phyloP scores from a whole-genome alignment of 495 filamentous ascomycete genomes.

The Hyaloscypha hepaticicola region DNA sequence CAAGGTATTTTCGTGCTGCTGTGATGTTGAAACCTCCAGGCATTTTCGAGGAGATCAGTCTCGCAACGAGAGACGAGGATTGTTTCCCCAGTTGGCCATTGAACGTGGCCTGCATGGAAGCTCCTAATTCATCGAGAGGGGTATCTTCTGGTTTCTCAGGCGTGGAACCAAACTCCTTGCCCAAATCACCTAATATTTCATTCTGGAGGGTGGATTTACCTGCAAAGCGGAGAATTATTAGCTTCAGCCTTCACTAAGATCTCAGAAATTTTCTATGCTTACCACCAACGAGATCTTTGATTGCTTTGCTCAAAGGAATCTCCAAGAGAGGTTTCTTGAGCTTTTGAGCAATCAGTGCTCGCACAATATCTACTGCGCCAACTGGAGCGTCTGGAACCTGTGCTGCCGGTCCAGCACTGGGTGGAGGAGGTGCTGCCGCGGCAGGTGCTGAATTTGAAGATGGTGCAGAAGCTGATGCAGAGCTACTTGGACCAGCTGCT shows the following conservation, averaged over 20 bases:
- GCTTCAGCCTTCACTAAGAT: conserved; percentile 15
- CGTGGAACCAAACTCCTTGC: conserved; percentile 97
- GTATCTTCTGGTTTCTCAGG: conserved; percentile 99
- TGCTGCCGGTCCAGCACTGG: conserved; percentile 84
- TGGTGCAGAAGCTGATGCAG: conserved; percentile 46
- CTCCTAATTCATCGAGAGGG: conserved; percentile 91
- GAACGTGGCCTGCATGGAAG: conserved; percentile 95
- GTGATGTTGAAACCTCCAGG: conserved; percentile 99
- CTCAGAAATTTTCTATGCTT: conserved; percentile 41
- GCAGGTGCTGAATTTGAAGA: conserved; percentile 51
- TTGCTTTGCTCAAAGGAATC: conserved; percentile 92
- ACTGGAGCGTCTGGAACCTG: conserved; percentile 84
- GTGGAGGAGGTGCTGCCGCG: conserved; percentile 55
- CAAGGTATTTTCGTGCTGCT: conserved; percentile 86
- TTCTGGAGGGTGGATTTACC: conserved; percentile 98
- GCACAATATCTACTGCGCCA: conserved; percentile 82
- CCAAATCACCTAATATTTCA: conserved; percentile 91
- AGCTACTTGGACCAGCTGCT: conserved; percentile 44
- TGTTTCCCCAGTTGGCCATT: conserved; percentile 98
- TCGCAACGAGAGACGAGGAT: conserved; percentile 87
- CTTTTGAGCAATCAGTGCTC: conserved; percentile 95
- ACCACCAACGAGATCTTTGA: conserved; percentile 99
- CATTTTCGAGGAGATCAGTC: conserved; percentile 98
- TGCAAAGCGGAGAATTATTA: conserved; percentile 33
- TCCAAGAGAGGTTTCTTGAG: conserved; percentile 90